Percentiles rank a stretch among this genome's conserved stretches.
Evolutionary conservation across 2,329 filamentous ascomycete species (phyloP).

Genomic region (Fusarium sambucinum): DNA sequence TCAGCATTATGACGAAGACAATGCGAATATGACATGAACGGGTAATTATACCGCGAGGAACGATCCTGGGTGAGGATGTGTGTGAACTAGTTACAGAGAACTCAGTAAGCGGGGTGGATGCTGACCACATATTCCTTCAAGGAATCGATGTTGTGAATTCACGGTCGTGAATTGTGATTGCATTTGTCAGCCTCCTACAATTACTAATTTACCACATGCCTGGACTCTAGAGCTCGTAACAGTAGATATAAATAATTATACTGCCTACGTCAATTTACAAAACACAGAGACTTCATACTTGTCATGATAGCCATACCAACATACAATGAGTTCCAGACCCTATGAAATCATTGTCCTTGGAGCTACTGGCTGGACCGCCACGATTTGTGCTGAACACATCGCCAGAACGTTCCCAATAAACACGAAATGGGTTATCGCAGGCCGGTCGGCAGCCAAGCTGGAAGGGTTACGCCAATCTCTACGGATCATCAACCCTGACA

Average conservation of each 20-base stretch:
- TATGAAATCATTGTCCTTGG: background rate
- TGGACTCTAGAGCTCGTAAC: background rate
- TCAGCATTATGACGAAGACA: too few relatives aligned
- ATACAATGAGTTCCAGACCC: background rate
- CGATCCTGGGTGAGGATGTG: too few relatives aligned
- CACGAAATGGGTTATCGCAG: background rate
- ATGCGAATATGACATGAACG: too few relatives aligned
- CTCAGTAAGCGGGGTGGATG: background rate
- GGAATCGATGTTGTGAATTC: fast-evolving
- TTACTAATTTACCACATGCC: background rate
- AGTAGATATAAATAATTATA: background rate
- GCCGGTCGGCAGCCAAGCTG: slow-evolving; percentile 1
- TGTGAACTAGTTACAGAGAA: too few relatives aligned
- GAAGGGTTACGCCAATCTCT: background rate
- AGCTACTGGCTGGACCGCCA: background rate
- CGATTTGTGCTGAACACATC: background rate
- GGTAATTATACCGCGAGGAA: too few relatives aligned
- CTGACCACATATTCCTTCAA: background rate
- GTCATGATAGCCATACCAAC: background rate
- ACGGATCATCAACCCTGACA: background rate
- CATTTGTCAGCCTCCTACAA: background rate
- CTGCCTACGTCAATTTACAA: background rate
- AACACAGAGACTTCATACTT: background rate
- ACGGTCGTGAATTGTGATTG: background rate
- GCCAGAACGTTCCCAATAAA: background rate